Conservation (phyloP, 257 asterid genomes). For the Primulina huaijiensis region DNA sequence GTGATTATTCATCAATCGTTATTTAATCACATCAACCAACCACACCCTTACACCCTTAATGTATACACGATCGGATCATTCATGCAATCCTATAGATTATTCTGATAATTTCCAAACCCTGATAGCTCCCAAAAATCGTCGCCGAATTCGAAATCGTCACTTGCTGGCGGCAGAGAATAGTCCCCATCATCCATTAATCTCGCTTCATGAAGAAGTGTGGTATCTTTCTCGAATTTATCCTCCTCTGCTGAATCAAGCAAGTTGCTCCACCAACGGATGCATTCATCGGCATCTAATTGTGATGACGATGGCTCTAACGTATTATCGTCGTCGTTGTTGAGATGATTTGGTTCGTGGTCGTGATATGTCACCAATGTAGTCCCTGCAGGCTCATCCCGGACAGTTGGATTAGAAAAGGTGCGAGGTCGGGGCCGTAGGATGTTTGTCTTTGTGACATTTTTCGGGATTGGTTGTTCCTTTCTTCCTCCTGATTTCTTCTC, state of each 20-base stretch:
- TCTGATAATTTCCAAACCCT: not conserved
- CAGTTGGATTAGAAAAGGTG: slow-evolving; percentile 10
- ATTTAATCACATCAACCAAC: too few species aligned
- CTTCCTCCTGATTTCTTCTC: slow-evolving; percentile 11
- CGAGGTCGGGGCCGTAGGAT: slow-evolving; percentile 29
- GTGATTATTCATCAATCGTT: too few species aligned
- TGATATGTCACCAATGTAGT: not conserved
- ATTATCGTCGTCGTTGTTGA: not conserved
- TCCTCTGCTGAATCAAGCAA: slow-evolving; percentile 11
- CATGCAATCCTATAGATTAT: not conserved
- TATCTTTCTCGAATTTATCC: not conserved
- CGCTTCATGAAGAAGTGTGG: not conserved
- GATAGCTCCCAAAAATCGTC: not conserved
- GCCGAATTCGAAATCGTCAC: slow-evolving; percentile 2
- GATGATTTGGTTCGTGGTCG: not conserved
- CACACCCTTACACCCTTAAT: too few species aligned
- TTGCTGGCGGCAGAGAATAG: not conserved
- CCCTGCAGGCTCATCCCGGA: not conserved
- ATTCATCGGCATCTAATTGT: not conserved
- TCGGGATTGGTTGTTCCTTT: not conserved
- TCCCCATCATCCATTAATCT: not conserved
- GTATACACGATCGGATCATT: not conserved
- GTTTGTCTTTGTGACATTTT: not conserved
- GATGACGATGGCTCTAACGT: not conserved
- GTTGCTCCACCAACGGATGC: slow-evolving; percentile 22